These are phyloP conservation scores for Citrullus mucosospermus DNA, from an alignment of 306 rosid species.

Conservation along the genomic window DNA sequence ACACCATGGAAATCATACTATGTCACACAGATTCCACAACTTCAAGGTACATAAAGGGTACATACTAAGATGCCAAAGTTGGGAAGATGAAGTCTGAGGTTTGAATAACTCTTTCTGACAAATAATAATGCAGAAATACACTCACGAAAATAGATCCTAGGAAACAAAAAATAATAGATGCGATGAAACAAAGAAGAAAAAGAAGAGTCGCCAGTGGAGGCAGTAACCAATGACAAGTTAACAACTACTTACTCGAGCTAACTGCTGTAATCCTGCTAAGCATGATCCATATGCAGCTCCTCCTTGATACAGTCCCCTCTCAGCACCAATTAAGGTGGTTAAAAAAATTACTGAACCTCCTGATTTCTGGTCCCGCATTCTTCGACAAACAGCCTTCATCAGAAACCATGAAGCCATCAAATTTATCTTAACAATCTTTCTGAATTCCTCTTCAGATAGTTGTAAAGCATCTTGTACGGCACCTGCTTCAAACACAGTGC, in stretches of 20 bases:
- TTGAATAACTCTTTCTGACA: background rate
- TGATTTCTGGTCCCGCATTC: slow-evolving; percentile 46
- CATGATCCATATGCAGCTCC: slow-evolving; percentile 59
- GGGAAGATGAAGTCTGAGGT: background rate
- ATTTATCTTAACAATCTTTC: slow-evolving; percentile 50
- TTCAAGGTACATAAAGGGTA: background rate
- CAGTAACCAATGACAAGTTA: background rate
- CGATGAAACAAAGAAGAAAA: background rate
- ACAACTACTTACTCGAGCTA: slow-evolving; percentile 45
- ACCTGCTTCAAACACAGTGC: slow-evolving; percentile 29
- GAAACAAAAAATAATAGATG: background rate
- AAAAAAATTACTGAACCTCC: slow-evolving; percentile 76
- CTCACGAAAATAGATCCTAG: background rate
- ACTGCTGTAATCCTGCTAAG: slow-evolving; percentile 59
- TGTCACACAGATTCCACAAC: background rate
- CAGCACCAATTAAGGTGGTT: slow-evolving; percentile 51
- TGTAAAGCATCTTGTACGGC: slow-evolving; percentile 45
- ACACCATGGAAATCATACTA: background rate
- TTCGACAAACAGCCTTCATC: slow-evolving; percentile 56
- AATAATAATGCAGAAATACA: background rate
- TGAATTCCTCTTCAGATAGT: slow-evolving; percentile 42
- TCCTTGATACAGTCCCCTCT: slow-evolving; percentile 70
- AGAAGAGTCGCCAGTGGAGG: background rate
- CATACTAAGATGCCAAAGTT: background rate
- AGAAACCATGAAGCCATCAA: slow-evolving; percentile 66